Conservation (phyloP, 2,329 filamentous ascomycete genomes). For the Colletotrichum neosansevieriae region DNA sequence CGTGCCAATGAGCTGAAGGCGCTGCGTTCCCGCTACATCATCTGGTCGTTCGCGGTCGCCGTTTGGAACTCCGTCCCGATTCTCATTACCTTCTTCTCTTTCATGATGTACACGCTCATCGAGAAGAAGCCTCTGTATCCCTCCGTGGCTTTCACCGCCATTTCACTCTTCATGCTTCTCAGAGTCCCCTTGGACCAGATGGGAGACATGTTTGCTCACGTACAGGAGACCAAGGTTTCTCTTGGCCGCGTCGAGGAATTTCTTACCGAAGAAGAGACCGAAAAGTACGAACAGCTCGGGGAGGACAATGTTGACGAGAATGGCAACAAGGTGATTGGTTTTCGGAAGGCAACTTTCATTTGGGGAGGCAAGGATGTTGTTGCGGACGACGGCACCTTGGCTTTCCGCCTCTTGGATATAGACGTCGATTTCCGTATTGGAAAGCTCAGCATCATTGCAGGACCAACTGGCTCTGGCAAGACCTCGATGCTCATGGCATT, state of each 20-base stretch:
- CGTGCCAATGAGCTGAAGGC: slow-evolving; percentile 81
- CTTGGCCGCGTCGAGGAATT: slow-evolving; percentile 97
- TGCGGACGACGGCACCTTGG: slow-evolving; percentile 74
- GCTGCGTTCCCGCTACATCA: slow-evolving; percentile 83
- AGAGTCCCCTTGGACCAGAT: slow-evolving; percentile 94
- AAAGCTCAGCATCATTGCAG: slow-evolving; percentile 91
- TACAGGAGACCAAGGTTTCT: slow-evolving; percentile 97
- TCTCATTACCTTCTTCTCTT: slow-evolving; percentile 95
- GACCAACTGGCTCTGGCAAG: slow-evolving; percentile 94
- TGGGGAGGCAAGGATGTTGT: slow-evolving; percentile 82
- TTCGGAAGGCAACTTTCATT: slow-evolving; percentile 85
- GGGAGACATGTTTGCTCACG: slow-evolving; percentile 98
- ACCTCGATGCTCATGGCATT: slow-evolving; percentile 96
- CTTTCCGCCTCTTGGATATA: slow-evolving; percentile 86
- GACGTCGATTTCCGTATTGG: slow-evolving; percentile 86
- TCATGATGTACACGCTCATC: slow-evolving; percentile 90
- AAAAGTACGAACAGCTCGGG: slow-evolving; percentile 90
- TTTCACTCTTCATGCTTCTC: slow-evolving; percentile 94
- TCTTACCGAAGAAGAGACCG: slow-evolving; percentile 91
- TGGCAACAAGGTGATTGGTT: slow-evolving; percentile 82
- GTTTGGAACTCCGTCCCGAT: slow-evolving; percentile 97
- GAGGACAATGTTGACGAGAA: slow-evolving; percentile 75
- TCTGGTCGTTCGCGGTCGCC: slow-evolving; percentile 92
- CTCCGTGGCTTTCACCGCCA: slow-evolving; percentile 93
- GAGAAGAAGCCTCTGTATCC: slow-evolving; percentile 91